A percentile compares a stretch with the other conserved stretches of the same genome.
Conservation (phyloP, 805 yeast genomes). For the Cyberlindnera suaveolens region DNA sequence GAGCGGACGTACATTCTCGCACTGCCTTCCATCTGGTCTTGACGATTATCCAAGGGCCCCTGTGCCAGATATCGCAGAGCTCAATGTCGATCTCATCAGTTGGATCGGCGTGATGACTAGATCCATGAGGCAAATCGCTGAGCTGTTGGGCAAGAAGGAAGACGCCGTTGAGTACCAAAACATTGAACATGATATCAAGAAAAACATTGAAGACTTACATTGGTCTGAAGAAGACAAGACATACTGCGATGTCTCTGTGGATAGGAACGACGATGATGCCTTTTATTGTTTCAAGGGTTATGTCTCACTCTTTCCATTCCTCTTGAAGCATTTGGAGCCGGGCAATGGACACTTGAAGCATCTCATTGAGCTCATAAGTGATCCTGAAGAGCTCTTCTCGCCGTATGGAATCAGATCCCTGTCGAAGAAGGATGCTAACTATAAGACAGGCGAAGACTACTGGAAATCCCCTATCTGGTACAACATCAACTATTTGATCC, state of each 20-base stretch:
- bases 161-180: conserved; percentile 50
- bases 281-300: conserved; percentile 89
- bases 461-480: conserved; percentile 97
- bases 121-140: conserved; percentile 71
- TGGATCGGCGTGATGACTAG: conserved; percentile 95
- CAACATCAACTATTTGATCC: conserved; percentile 76
- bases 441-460: conserved; percentile 80
- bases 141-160: conserved; percentile 46
- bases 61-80: conserved; percentile 79
- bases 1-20: conserved; percentile 85
- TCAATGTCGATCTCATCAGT: conserved; percentile 81
- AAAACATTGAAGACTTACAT: conserved; percentile 66
- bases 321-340: conserved; percentile 55
- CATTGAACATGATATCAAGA: conserved; percentile 50
- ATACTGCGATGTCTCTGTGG: conserved; percentile 80
- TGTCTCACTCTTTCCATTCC: conserved; percentile 78
- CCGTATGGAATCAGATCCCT: conserved; percentile 77
- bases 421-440: conserved; percentile 57
- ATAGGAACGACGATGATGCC: conserved; percentile 63
- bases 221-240: conserved; percentile 66
- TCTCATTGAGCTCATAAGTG: conserved; percentile 51
- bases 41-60: conserved; percentile 92
- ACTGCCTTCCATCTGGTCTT: conserved; percentile 86
- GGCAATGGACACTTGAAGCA: conserved; percentile 41
- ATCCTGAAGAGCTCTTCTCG: conserved; percentile 73